Evolutionary conservation across 257 asterid species (phyloP).

Genomic region (Galeopsis tetrahit): DNA sequence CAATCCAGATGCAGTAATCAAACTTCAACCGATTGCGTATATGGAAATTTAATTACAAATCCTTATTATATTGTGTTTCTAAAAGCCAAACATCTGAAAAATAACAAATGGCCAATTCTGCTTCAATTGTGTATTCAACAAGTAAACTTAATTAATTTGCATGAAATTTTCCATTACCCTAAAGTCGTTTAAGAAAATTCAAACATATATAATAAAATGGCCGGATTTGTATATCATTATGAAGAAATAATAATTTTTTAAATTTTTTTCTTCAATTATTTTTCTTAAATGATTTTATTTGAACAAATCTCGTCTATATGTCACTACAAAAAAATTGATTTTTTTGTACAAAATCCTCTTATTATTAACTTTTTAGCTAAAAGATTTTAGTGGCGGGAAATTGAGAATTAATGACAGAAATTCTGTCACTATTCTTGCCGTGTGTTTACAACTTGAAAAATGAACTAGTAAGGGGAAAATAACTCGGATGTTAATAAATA

Average conservation of each 20-base stretch:
- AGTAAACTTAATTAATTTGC: conserved; percentile 18
- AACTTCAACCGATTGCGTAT: conserved; percentile 23
- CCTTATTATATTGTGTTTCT: conserved; percentile 8
- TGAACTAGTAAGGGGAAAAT: background rate
- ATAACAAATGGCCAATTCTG: conserved; percentile 23
- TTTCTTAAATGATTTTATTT: no score
- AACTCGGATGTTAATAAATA: no score
- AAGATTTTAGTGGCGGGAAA: no score
- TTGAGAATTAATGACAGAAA: no score
- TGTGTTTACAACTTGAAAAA: background rate
- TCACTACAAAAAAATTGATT: no score
- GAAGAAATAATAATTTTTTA: background rate
- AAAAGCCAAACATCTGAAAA: background rate
- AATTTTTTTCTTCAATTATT: background rate
- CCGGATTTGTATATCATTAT: no score
- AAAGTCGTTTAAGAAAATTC: conserved; percentile 11
- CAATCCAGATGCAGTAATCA: background rate
- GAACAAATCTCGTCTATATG: background rate
- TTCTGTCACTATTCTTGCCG: no score
- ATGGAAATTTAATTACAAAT: background rate
- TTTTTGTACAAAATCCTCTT: no score
- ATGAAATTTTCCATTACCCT: background rate
- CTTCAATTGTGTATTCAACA: conserved; percentile 29
- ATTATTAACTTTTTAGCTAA: no score
- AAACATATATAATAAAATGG: background rate